Conservation (phyloP, 2,329 filamentous ascomycete species). For the Phoma sp. region DNA sequence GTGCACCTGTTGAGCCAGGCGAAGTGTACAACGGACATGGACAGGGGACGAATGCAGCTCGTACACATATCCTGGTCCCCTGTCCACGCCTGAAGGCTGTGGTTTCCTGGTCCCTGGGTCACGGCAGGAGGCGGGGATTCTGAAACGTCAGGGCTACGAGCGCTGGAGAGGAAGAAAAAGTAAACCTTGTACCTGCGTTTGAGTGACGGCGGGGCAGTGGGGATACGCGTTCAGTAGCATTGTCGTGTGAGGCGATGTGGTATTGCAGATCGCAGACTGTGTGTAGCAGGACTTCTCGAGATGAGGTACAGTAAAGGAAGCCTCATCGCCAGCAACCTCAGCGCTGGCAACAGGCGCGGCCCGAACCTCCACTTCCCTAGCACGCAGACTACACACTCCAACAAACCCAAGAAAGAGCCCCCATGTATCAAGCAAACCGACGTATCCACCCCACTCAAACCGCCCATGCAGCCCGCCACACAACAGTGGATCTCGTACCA, state of each 20-base stretch:
- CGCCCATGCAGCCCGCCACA: not conserved
- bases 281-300: not conserved
- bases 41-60: not conserved
- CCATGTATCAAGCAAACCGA: not conserved
- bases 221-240: not conserved
- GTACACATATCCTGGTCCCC: not conserved
- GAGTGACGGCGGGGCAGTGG: not conserved
- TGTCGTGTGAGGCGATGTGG: not conserved
- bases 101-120: constrained; percentile 10
- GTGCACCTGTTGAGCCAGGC: constrained; percentile 10
- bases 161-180: not conserved
- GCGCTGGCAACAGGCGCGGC: not conserved
- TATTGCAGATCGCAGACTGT: not conserved
- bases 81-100: not conserved
- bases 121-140: constrained; percentile 5
- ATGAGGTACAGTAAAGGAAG: not conserved
- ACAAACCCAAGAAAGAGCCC: not conserved
- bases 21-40: not conserved
- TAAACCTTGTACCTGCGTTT: constrained; percentile 6
- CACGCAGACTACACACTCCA: not conserved
- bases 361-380: not conserved
- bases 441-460: not conserved
- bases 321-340: not conserved
- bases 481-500: constrained; percentile 11
- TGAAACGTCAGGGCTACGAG: constrained; percentile 2